These are phyloP conservation scores for Annulohypoxylon maeteangense DNA, from an alignment of 495 filamentous ascomycete genomes.

Conservation along the genomic window DNA sequence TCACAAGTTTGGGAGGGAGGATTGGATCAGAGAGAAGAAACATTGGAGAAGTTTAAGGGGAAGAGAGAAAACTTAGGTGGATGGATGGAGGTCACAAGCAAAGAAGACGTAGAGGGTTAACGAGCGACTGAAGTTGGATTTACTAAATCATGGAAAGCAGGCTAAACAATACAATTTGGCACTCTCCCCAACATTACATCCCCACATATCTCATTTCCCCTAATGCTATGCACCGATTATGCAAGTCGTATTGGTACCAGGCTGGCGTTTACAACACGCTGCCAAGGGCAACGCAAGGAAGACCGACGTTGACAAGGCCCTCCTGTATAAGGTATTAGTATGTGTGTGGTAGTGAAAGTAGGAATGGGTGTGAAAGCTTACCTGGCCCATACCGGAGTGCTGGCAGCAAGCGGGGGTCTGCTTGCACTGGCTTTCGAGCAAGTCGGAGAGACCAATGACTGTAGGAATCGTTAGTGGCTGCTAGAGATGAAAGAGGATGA, in stretches of 20 bases:
- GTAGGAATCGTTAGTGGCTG: not conserved
- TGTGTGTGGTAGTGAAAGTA: not conserved
- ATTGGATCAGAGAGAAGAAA: too few species aligned
- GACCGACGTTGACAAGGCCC: slow-evolving; percentile 57
- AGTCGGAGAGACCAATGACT: slow-evolving; percentile 54
- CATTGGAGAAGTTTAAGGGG: too few species aligned
- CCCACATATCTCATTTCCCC: slow-evolving; percentile 44
- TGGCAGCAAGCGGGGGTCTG: slow-evolving; percentile 66
- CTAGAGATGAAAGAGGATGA: not conserved
- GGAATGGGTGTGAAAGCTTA: slow-evolving; percentile 35
- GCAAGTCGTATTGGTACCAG: slow-evolving; percentile 26
- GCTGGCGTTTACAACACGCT: slow-evolving; percentile 58
- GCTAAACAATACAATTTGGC: slow-evolving; percentile 42
- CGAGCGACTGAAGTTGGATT: slow-evolving; percentile 50
- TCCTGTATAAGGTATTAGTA: slow-evolving; percentile 43
- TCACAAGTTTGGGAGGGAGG: too few species aligned
- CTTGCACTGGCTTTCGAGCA: slow-evolving; percentile 63
- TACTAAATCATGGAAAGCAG: slow-evolving; percentile 41
- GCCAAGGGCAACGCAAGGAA: slow-evolving; percentile 64
- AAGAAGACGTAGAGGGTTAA: slow-evolving; percentile 18
- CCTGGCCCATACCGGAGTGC: slow-evolving; percentile 54
- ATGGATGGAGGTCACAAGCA: not conserved
- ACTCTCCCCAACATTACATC: slow-evolving; percentile 47
- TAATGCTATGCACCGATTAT: slow-evolving; percentile 42
- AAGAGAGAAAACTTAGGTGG: too few species aligned